These are phyloP conservation scores for Eucalyptus urophylla DNA, from an alignment of 345 rosid species.

Conservation along the genomic window DNA sequence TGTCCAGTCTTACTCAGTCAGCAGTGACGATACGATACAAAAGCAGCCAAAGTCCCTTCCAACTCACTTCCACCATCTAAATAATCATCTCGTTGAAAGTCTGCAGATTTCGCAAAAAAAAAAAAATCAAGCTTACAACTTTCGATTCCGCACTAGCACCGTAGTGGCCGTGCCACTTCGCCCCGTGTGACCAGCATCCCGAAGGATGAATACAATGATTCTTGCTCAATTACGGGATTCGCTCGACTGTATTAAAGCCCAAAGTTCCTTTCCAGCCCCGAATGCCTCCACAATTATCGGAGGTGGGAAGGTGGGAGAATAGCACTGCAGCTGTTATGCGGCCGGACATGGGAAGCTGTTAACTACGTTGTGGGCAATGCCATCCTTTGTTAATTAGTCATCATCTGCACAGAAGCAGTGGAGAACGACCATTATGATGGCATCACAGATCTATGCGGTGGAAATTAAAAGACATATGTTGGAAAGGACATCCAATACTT, in stretches of 20 bases:
- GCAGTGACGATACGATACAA: neutral
- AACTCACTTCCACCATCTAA: neutral
- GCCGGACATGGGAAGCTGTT: neutral
- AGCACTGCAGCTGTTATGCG: neutral
- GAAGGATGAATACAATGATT: neutral
- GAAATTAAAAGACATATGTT: neutral
- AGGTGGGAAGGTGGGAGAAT: neutral
- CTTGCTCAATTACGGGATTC: neutral
- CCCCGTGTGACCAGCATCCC: neutral
- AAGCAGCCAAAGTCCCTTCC: neutral
- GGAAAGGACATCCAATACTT: neutral
- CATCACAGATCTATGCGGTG: neutral
- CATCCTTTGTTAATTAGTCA: neutral
- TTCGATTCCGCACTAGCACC: neutral
- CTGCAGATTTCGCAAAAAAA: neutral
- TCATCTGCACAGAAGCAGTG: neutral
- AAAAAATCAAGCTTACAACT: neutral
- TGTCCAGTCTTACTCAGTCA: neutral
- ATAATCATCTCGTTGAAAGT: neutral
- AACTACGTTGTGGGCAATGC: neutral
- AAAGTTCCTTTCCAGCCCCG: neutral
- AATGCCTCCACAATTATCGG: neutral
- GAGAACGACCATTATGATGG: neutral
- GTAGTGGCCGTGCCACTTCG: neutral
- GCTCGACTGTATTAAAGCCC: neutral